Conservation (phyloP, 2,329 filamentous ascomycete species). For the Truncatella angustata region DNA sequence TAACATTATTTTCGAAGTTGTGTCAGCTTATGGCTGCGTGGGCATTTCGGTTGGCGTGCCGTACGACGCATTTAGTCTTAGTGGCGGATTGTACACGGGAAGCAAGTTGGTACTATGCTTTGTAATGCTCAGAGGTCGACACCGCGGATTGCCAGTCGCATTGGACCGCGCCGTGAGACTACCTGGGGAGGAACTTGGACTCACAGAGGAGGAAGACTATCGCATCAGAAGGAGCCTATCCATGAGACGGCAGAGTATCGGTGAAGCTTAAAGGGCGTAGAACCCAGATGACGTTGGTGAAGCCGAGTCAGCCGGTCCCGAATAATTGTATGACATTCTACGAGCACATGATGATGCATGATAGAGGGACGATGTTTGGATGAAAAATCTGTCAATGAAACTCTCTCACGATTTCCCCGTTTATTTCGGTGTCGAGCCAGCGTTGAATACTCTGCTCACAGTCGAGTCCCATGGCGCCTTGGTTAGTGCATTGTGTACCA, state of each 20-base stretch:
- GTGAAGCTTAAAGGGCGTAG: not conserved
- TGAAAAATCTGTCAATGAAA: no score
- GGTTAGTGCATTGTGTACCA: no score
- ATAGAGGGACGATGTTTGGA: no score
- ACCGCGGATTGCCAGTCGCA: conserved; percentile 55
- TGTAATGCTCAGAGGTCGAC: conserved; percentile 56
- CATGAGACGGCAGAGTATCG: conserved; percentile 23
- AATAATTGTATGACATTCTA: no score
- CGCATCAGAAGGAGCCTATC: conserved; percentile 36
- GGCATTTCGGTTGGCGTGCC: conserved; percentile 58
- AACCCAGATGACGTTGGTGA: no score
- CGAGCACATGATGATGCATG: no score
- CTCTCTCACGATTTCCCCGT: no score
- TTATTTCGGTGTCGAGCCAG: no score
- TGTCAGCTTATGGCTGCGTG: conserved; percentile 60
- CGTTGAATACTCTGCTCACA: no score
- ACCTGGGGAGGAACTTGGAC: conserved; percentile 36
- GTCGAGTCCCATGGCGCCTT: no score
- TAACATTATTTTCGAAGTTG: conserved; percentile 58
- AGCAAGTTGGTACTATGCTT: conserved; percentile 58
- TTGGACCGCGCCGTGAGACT: conserved; percentile 52
- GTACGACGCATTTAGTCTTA: conserved; percentile 51
- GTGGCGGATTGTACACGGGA: conserved; percentile 50
- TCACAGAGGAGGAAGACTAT: conserved; percentile 40
- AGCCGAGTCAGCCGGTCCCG: no score